A percentile compares a stretch with the other conserved stretches of the same genome.
phyloP scores from a whole-genome alignment of 2,329 filamentous ascomycete genomes.

The Ophiognomonia clavigignenti-juglandacearum region DNA sequence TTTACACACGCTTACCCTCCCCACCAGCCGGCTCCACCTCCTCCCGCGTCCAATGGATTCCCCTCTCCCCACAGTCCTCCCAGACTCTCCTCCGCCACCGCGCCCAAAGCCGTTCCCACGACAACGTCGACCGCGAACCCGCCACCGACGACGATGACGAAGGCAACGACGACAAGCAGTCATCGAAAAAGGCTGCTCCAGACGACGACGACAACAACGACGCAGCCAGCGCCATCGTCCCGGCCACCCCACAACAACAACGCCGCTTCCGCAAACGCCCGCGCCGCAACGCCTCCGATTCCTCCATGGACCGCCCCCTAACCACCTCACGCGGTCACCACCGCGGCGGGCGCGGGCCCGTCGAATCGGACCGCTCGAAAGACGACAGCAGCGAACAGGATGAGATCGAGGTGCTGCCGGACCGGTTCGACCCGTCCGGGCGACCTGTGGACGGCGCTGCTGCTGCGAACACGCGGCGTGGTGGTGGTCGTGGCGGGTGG shows the following conservation, averaged over 20 bases:
- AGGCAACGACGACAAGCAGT: neutral
- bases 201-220: neutral
- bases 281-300: constrained; percentile 29
- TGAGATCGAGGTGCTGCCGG: constrained; percentile 39
- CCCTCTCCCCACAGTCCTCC: constrained; percentile 45
- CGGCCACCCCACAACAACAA: neutral
- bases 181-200: neutral
- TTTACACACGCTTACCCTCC: constrained; percentile 34
- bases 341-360: constrained; percentile 15
- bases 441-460: constrained; percentile 32
- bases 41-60: constrained; percentile 31
- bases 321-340: constrained; percentile 19
- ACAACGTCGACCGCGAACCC: neutral
- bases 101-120: constrained; percentile 7
- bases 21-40: constrained; percentile 11
- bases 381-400: constrained; percentile 30
- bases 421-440: constrained; percentile 42
- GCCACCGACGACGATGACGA: neutral
- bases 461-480: no score
- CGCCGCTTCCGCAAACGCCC: constrained; percentile 14
- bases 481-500: constrained; percentile 18
- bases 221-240: constrained; percentile 1
- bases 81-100: constrained; percentile 39
- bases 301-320: constrained; percentile 27
- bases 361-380: constrained; percentile 24